Evolutionary conservation across 148 eudicot species (phyloP).

Genomic region (Camellia granthamiana): DNA sequence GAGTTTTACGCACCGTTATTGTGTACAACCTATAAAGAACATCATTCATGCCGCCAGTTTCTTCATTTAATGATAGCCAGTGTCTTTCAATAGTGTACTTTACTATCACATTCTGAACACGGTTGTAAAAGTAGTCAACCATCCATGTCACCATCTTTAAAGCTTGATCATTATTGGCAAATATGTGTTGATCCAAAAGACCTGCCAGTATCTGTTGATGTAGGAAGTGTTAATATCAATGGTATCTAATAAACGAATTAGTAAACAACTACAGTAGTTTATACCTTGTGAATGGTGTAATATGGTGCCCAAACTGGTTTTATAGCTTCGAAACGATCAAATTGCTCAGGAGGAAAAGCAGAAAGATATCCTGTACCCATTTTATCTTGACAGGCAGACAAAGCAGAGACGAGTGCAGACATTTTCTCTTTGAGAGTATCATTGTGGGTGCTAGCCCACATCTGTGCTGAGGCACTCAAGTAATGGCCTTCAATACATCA

Average conservation of each 20-base stretch:
- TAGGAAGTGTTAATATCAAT: not conserved
- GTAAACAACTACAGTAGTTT: not conserved
- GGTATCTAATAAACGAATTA: not conserved
- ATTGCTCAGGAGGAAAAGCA: constrained; percentile 78
- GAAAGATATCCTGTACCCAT: constrained; percentile 87
- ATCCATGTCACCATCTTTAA: constrained; percentile 67
- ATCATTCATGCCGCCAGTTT: constrained; percentile 97
- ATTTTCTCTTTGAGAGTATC: constrained; percentile 58
- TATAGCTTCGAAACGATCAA: constrained; percentile 81
- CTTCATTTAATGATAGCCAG: constrained; percentile 73
- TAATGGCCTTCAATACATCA: constrained; percentile 71
- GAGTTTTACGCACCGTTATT: constrained; percentile 57
- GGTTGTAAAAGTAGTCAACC: constrained; percentile 78
- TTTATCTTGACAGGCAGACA: constrained; percentile 70
- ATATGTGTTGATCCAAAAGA: constrained; percentile 74
- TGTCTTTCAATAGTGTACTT: constrained; percentile 67
- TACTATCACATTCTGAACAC: constrained; percentile 71
- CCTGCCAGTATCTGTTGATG: constrained; percentile 77
- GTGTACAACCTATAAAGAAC: constrained; percentile 64
- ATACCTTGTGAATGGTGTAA: constrained; percentile 97
- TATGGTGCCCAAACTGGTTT: constrained; percentile 97
- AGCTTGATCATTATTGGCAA: constrained; percentile 63
- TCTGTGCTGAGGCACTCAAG: constrained; percentile 86
- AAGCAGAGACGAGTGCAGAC: constrained; percentile 60
- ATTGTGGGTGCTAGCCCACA: constrained; percentile 96